Percentiles rank a stretch among this genome's conserved stretches.
These are phyloP conservation scores for Xylariaceae sp. DNA, from an alignment of 2,329 filamentous ascomycete species.

Conservation along the genomic window DNA sequence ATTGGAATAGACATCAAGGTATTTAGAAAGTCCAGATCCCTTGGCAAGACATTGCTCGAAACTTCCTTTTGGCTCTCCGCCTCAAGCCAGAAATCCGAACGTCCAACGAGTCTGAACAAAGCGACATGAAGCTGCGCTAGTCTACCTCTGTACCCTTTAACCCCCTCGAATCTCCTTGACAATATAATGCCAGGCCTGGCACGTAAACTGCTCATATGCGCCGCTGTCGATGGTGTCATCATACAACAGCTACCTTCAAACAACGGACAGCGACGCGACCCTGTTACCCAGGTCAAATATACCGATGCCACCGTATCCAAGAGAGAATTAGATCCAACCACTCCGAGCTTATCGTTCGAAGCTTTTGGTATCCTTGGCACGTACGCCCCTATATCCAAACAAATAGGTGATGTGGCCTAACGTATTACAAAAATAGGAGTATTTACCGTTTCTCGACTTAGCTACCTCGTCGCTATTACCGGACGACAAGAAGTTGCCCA, in stretches of 20 bases:
- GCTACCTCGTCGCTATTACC: slow-evolving; percentile 83
- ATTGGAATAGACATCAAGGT: too few species aligned
- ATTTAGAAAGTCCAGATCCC: too few species aligned
- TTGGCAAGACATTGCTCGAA: too few species aligned
- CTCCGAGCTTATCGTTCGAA: slow-evolving; percentile 50
- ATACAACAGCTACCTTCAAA: slow-evolving; percentile 67
- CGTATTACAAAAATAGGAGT: slow-evolving; percentile 55
- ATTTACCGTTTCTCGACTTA: slow-evolving; percentile 73
- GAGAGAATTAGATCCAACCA: too few species aligned
- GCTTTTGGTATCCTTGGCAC: slow-evolving; percentile 58
- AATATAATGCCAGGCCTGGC: slow-evolving; percentile 64
- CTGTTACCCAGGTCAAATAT: slow-evolving; percentile 68
- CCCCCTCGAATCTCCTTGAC: too few species aligned
- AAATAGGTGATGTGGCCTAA: background rate
- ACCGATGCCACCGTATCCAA: slow-evolving; percentile 46
- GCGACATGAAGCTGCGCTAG: too few species aligned
- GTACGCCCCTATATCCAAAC: slow-evolving; percentile 8
- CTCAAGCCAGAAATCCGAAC: too few species aligned
- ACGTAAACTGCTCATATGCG: slow-evolving; percentile 76
- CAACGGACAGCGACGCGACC: slow-evolving; percentile 49
- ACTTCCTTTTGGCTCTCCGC: too few species aligned
- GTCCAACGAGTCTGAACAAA: too few species aligned
- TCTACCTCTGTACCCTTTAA: too few species aligned
- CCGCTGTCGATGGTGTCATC: slow-evolving; percentile 77
- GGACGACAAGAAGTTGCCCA: slow-evolving; percentile 84